These are phyloP conservation scores for Spathaspora passalidarum DNA, from an alignment of 805 yeast genomes.

Conservation along the genomic window DNA sequence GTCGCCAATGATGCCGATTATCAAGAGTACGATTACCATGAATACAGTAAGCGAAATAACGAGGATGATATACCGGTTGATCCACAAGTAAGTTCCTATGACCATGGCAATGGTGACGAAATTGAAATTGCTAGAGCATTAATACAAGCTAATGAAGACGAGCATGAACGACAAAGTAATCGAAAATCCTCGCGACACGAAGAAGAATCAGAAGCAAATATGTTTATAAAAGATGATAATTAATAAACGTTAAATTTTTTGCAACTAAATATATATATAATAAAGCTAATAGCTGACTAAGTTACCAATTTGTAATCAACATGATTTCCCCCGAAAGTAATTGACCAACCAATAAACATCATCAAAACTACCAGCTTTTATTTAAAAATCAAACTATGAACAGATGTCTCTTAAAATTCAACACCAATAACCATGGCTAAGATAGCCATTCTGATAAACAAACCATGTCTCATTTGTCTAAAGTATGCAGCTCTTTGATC, in stretches of 20 bases:
- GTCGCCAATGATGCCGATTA: neutral
- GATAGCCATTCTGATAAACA: slow-evolving; percentile 97
- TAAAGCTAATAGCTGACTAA: neutral
- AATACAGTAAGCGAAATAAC: slow-evolving; percentile 1
- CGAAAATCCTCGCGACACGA: neutral
- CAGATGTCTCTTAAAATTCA: slow-evolving; percentile 54
- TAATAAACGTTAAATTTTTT: neutral
- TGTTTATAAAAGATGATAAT: slow-evolving; percentile 15
- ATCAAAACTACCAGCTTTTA: no score
- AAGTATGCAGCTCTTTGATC: slow-evolving; percentile 99
- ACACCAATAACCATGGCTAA: slow-evolving; percentile 97
- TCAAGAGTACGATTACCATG: slow-evolving; percentile 4
- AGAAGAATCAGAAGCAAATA: slow-evolving; percentile 14
- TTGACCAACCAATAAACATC: neutral
- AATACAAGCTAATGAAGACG: slow-evolving; percentile 52
- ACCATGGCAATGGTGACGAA: slow-evolving; percentile 42
- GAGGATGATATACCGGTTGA: slow-evolving; percentile 46
- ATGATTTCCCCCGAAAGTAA: slow-evolving; percentile 3
- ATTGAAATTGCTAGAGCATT: slow-evolving; percentile 66
- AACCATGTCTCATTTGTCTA: slow-evolving; percentile 99
- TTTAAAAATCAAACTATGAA: neutral
- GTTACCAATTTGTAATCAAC: neutral
- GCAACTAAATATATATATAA: neutral
- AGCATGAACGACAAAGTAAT: slow-evolving; percentile 4
- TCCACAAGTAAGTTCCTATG: slow-evolving; percentile 54